Evolutionary conservation across 1,139 yeast species (phyloP).

Genomic region (Yamadazyma mexicana): DNA sequence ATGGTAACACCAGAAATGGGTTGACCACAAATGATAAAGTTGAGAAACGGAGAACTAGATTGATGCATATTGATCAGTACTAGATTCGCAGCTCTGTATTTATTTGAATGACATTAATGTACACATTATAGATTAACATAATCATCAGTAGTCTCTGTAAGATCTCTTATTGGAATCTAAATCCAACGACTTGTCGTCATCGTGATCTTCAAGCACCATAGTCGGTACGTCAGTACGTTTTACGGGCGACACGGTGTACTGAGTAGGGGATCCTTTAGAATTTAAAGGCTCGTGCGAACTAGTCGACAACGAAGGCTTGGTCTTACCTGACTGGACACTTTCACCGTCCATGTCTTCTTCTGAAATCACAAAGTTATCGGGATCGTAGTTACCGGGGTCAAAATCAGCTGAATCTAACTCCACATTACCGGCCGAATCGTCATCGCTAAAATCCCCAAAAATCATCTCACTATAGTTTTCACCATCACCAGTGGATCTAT

Average conservation of each 20-base stretch:
- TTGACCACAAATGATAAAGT: conserved; percentile 34
- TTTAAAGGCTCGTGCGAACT: conserved; percentile 3
- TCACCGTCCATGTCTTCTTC: conserved; percentile 23
- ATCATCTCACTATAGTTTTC: conserved; percentile 30
- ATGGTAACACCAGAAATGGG: conserved; percentile 24
- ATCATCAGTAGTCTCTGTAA: conserved; percentile 11
- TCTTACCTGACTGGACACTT: not conserved
- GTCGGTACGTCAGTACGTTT: not conserved
- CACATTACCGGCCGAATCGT: conserved; percentile 19
- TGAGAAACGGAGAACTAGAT: conserved; percentile 47
- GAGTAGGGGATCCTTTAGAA: not conserved
- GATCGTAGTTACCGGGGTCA: conserved; percentile 20
- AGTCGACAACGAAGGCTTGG: not conserved
- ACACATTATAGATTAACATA: conserved; percentile 7
- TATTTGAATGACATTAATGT: conserved; percentile 2
- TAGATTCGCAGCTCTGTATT: not conserved
- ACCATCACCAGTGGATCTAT: conserved; percentile 19
- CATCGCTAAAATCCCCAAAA: conserved; percentile 45
- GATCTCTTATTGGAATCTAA: conserved; percentile 5
- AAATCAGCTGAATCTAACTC: conserved; percentile 25
- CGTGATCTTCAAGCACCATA: not conserved
- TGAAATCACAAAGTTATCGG: conserved; percentile 29
- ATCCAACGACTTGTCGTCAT: conserved; percentile 2
- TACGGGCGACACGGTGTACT: conserved; percentile 1
- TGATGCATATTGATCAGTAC: conserved; percentile 33